Evolutionary conservation across 495 filamentous ascomycete genomes (phyloP), one percentile per base, ranked within the genome.

Genomic region (Tuber aestivum): DNA sequence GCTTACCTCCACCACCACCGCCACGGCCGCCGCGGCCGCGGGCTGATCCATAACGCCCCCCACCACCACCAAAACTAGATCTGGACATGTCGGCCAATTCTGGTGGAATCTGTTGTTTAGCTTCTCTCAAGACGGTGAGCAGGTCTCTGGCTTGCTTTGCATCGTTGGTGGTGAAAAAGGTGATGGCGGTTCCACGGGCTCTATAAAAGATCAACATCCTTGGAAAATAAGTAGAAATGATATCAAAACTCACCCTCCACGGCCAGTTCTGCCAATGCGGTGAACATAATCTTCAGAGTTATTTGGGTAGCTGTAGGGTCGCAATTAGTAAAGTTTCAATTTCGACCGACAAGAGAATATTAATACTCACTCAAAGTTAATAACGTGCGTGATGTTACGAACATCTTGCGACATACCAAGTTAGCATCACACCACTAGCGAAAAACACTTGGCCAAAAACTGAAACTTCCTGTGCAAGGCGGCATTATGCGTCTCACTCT

Each of bases 271-370:
- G 85, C 92, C 95, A 87, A 99, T 99, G 86, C 95, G 93, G 86
- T 99, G 95, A 85, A 99, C 95, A 83, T 99, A 99, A 85, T 97
- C 95, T 87, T 99, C 95, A 86, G 95, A 98, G 88, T 99, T 99
- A 89, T 98, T 97, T 84, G 95, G 95, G 80, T 82, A 82, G 73
- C 81, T 82, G 40, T 40, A 70, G 20, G 37, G 27, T 37, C 27
- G 35, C 65, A 50, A 70, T 83, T 76, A 81, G 75, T 42, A 32
- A 65, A 44, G 56, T 56, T 69, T n/a, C 38, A n/a, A 69, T 44
- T 14, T 12, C 18, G 16, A 48, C 73, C 3, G 48, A 44, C 16
- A 7, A 68, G n/a, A 40, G 50, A 40, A 21, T 20, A 32, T 65
- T 23, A 23, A 41, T 71, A 75, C 82, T 69, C 76, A 83, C 82